A percentile compares a stretch with the other conserved stretches of the same genome.
These are phyloP conservation scores for Tuber microsphaerosporum DNA, from an alignment of 495 filamentous ascomycete species.

Conservation along the genomic window DNA sequence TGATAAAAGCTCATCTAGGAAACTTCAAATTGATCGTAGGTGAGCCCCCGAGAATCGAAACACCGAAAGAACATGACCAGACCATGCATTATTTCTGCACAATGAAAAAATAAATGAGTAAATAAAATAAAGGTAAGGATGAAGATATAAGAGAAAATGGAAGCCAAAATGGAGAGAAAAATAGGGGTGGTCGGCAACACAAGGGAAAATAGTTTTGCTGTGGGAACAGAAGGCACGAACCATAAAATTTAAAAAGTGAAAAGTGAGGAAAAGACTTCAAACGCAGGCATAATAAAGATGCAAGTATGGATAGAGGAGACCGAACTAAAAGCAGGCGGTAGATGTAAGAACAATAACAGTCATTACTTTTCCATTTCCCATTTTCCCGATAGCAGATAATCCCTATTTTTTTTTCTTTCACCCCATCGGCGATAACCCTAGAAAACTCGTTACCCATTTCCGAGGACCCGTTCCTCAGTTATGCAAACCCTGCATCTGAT, in stretches of 20 bases:
- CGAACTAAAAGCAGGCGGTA: conserved; percentile 12
- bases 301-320: conserved; percentile 7
- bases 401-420: conserved; percentile 16
- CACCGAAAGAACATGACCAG: conserved; percentile 15
- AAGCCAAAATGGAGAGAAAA: conserved; percentile 9
- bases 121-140: conserved; percentile 7
- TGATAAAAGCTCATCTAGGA: background rate
- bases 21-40: background rate
- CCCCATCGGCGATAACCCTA: conserved; percentile 17
- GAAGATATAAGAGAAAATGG: conserved; percentile 1
- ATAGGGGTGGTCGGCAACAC: background rate
- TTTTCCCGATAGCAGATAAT: conserved; percentile 13
- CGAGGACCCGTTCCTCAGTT: conserved; percentile 12
- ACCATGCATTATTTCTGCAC: conserved; percentile 7
- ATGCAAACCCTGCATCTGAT: conserved; percentile 13
- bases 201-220: background rate
- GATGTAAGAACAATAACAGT: conserved; percentile 6
- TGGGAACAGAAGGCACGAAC: background rate
- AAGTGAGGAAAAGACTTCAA: conserved; percentile 4
- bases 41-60: background rate
- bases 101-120: conserved; percentile 10
- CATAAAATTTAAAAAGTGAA: conserved; percentile 8
- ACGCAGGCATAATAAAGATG: conserved; percentile 14
- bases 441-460: conserved; percentile 13
- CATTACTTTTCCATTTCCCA: conserved; percentile 5